phyloP scores from a whole-genome alignment of 306 rosid genomes.

The Castanea sativa region DNA sequence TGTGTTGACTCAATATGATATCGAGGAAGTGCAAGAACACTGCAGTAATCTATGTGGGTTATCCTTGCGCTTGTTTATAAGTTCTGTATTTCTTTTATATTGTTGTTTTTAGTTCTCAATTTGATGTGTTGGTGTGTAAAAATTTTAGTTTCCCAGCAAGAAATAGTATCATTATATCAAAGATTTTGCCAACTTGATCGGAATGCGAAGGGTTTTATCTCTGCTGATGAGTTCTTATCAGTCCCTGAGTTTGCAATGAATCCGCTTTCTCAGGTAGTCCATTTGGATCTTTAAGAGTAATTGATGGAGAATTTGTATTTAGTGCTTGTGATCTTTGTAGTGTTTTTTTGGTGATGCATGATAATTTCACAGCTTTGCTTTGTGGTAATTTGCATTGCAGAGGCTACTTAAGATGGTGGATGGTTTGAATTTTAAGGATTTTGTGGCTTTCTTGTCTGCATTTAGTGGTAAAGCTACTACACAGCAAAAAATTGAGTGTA shows the following conservation, averaged over 20 bases:
- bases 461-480: conserved; percentile 67
- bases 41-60: conserved; percentile 60
- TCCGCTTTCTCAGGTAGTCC: conserved; percentile 82
- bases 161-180: conserved; percentile 73
- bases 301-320: not conserved
- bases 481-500: conserved; percentile 68
- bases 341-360: conserved; percentile 5
- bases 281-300: not conserved
- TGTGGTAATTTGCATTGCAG: conserved; percentile 49
- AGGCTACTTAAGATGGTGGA: conserved; percentile 88
- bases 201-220: conserved; percentile 81
- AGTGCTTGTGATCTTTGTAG: not conserved
- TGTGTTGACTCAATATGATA: conserved; percentile 85
- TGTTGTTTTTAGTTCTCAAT: conserved; percentile 10
- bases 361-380: conserved; percentile 18
- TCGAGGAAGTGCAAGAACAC: conserved; percentile 86
- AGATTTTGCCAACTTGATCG: conserved; percentile 95
- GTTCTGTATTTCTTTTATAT: not conserved
- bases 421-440: conserved; percentile 82
- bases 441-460: conserved; percentile 88
- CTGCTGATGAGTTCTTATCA: conserved; percentile 86
- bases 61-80: not conserved
- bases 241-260: conserved; percentile 94
- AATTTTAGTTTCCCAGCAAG: conserved; percentile 79
- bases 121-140: conserved; percentile 15